Evolutionary conservation across 2,329 filamentous ascomycete genomes (phyloP).

Genomic region (Diaporthe caulivora): DNA sequence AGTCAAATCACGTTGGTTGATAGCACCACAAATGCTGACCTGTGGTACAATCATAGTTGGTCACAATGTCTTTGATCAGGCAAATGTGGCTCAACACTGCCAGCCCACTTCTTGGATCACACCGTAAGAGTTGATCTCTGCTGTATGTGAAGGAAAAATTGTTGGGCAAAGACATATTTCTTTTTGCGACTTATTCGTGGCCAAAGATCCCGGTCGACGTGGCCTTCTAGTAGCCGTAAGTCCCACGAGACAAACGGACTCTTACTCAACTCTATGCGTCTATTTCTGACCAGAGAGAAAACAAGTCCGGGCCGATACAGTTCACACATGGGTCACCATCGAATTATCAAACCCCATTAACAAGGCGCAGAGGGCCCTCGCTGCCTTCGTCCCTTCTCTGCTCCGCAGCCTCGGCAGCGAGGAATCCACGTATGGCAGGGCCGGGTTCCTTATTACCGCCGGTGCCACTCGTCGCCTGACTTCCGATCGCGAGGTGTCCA

Average conservation of each 20-base stretch:
- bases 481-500: slow-evolving; percentile 61
- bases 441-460: slow-evolving; percentile 20
- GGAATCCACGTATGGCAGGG: slow-evolving; percentile 49
- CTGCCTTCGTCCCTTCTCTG: slow-evolving; percentile 45
- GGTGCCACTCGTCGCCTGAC: slow-evolving; percentile 14
- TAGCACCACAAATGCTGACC: background rate
- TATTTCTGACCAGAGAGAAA: background rate
- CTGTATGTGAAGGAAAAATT: background rate
- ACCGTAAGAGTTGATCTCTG: background rate
- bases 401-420: slow-evolving; percentile 61
- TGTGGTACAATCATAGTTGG: background rate
- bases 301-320: background rate
- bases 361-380: background rate
- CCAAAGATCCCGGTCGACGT: background rate
- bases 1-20: background rate
- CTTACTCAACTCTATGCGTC: background rate
- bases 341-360: slow-evolving; percentile 11
- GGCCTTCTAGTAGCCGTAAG: background rate
- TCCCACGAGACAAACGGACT: background rate
- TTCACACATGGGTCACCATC: too few species aligned
- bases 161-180: background rate
- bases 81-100: background rate
- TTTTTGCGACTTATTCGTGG: background rate
- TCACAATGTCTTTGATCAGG: background rate
- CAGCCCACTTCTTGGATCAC: background rate